Evolutionary conservation across 164 flowering plant genomes (phyloP), one percentile per base, ranked within the genome.

Genomic region (Nymphaea thermarum): DNA sequence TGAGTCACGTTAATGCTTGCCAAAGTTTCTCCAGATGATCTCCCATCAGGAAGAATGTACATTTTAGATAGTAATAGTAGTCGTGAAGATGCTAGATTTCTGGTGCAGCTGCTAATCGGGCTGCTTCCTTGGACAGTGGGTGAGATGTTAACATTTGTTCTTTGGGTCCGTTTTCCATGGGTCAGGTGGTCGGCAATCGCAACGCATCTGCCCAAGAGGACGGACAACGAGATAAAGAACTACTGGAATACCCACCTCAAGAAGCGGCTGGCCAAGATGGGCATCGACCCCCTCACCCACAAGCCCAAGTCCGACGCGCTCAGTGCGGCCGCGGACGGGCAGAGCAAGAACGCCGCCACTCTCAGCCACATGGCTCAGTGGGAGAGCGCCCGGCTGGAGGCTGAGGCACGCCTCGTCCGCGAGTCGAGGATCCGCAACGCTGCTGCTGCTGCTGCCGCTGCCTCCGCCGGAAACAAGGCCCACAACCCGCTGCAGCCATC

Each of bases 141-240:
- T 1, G 36, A 25, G 36, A 25, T 25, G 36, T 25, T 25, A 25
- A 25, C 36, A 25, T 25, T 25, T 1, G 36, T 25, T 25, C 36
- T 25, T 25, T 25, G 36, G 36, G 36, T 25, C 36, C 36, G 36
- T 25, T 25, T 25, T 25, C 36, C 36, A 25, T 25, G 55, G 11
- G 65, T 70, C 73, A 93, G 98, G 77, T 93, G 98, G 98, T 90
- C 98, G 72, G 93, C 96, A 3, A 93, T 93, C 61, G 96, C 97
- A 1, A 90, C 97, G 36, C 93, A 93, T 75, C 74, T 90, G 71
- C 80, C 80, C 14, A 72, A 77, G 68, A 71, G 87, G 72, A 84
- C 85, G 25, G 87, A 84, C 65, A 84, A 84, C 44, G 87, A 84
- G 74, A 80, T 84, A 6, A 84, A 84, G 70, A 84, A 84, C 66